phyloP scores from a whole-genome alignment of 2,329 filamentous ascomycete genomes.

The Dothidotthia symphoricarpi region DNA sequence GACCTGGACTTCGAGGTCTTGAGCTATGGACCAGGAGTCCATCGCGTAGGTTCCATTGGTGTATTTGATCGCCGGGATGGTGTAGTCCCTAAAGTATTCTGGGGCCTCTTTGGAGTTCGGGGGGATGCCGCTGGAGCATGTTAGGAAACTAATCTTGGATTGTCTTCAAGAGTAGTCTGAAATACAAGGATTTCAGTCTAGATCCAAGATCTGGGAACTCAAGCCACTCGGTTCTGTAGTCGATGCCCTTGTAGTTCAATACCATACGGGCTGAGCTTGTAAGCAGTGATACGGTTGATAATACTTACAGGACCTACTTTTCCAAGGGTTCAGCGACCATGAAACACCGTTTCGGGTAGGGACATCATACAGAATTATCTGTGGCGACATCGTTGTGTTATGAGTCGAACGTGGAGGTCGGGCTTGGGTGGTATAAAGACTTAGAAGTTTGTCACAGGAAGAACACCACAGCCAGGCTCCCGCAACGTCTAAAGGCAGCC shows the following conservation, averaged over 20 bases:
- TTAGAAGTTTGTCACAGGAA: too few species aligned
- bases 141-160: not conserved
- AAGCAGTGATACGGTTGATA: not conserved
- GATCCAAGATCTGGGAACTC: slow-evolving; percentile 66
- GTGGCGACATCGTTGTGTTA: slow-evolving; percentile 22
- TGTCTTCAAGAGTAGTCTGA: slow-evolving; percentile 1
- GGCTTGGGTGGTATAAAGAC: too few species aligned
- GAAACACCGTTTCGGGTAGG: slow-evolving; percentile 52
- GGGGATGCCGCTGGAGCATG: slow-evolving; percentile 41
- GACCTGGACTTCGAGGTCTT: slow-evolving; percentile 57
- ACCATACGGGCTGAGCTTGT: slow-evolving; percentile 56
- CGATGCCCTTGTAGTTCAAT: slow-evolving; percentile 66
- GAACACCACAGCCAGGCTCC: too few species aligned
- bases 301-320: slow-evolving; percentile 50
- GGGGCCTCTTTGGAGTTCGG: slow-evolving; percentile 44
- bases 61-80: slow-evolving; percentile 57
- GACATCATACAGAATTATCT: slow-evolving; percentile 62
- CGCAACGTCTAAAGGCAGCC: too few species aligned
- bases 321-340: slow-evolving; percentile 73
- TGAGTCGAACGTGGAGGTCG: not conserved
- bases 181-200: slow-evolving; percentile 56
- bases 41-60: slow-evolving; percentile 60
- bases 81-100: slow-evolving; percentile 47
- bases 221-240: slow-evolving; percentile 68
- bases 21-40: slow-evolving; percentile 63